Evolutionary conservation across 371 early-diverging fungal species (phyloP).

Genomic region (Mucor sp.): DNA sequence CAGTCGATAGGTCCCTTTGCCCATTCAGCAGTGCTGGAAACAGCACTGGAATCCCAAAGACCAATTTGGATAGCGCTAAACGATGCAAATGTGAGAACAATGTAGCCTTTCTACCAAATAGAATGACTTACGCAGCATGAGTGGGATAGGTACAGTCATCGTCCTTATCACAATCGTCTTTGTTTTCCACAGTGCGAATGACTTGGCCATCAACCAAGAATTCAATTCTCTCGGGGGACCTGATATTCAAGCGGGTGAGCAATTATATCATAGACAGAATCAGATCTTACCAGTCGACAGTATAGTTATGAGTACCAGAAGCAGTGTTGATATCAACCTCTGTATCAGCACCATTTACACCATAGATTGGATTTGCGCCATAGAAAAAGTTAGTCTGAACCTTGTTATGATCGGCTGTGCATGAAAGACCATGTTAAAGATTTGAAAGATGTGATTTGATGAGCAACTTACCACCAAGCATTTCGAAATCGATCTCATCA

Average conservation of each 20-base stretch:
- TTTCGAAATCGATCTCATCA: slow-evolving; percentile 49
- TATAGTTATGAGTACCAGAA: slow-evolving; percentile 48
- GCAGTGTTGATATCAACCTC: slow-evolving; percentile 9
- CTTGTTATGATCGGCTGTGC: slow-evolving; percentile 31
- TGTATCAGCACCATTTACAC: slow-evolving; percentile 22
- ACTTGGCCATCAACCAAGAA: slow-evolving; percentile 49
- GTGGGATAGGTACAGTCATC: slow-evolving; percentile 35
- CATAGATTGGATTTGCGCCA: slow-evolving; percentile 38
- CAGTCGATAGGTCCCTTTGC: slow-evolving; percentile 44
- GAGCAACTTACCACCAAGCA: slow-evolving; percentile 26
- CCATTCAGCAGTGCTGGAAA: slow-evolving; percentile 46
- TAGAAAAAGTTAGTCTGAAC: slow-evolving; percentile 62
- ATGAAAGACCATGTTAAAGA: not conserved
- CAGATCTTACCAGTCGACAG: slow-evolving; percentile 46
- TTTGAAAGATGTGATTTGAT: not conserved
- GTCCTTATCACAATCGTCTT: slow-evolving; percentile 16
- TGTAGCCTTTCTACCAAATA: not conserved
- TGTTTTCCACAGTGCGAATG: slow-evolving; percentile 32
- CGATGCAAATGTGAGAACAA: slow-evolving; percentile 9
- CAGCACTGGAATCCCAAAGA: slow-evolving; percentile 58
- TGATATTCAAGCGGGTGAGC: not conserved
- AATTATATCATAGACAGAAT: too few species aligned
- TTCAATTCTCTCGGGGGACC: slow-evolving; percentile 42
- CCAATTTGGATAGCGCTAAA: slow-evolving; percentile 49
- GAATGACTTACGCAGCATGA: slow-evolving; percentile 33